These are phyloP conservation scores for Xylaria sp. DNA, from an alignment of 2,329 filamentous ascomycete genomes.

Conservation along the genomic window DNA sequence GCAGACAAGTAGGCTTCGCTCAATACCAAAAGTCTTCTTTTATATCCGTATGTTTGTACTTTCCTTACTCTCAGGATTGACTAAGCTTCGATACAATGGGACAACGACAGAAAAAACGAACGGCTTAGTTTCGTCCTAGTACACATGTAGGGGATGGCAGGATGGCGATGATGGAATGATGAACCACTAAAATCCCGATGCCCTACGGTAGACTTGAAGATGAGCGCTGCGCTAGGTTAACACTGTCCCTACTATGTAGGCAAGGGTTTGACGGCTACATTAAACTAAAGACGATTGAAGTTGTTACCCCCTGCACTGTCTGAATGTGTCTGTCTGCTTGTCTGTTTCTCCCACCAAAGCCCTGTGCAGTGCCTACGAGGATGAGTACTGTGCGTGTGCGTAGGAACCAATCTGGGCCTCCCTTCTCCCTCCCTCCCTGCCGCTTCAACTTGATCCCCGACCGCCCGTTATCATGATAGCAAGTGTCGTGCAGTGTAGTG, in stretches of 20 bases:
- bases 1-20: background rate
- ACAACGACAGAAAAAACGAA: background rate
- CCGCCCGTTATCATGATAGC: slow-evolving; percentile 5
- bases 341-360: background rate
- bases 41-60: background rate
- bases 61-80: background rate
- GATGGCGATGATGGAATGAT: slow-evolving; percentile 25
- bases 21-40: background rate
- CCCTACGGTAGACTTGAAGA: background rate
- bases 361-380: background rate
- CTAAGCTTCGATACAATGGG: background rate
- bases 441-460: slow-evolving; percentile 22
- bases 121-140: background rate
- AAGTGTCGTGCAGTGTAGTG: background rate
- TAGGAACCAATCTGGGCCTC: slow-evolving; percentile 25
- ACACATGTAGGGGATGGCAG: background rate
- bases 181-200: slow-evolving; percentile 22
- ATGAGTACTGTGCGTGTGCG: slow-evolving; percentile 30
- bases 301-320: slow-evolving; percentile 9
- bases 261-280: slow-evolving; percentile 17
- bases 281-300: slow-evolving; percentile 21
- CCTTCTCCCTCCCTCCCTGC: slow-evolving; percentile 28
- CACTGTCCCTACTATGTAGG: slow-evolving; percentile 12
- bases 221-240: slow-evolving; percentile 1
- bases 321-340: slow-evolving; percentile 7